phyloP scores from a whole-genome alignment of 306 rosid species.

The Benincasa hispida region DNA sequence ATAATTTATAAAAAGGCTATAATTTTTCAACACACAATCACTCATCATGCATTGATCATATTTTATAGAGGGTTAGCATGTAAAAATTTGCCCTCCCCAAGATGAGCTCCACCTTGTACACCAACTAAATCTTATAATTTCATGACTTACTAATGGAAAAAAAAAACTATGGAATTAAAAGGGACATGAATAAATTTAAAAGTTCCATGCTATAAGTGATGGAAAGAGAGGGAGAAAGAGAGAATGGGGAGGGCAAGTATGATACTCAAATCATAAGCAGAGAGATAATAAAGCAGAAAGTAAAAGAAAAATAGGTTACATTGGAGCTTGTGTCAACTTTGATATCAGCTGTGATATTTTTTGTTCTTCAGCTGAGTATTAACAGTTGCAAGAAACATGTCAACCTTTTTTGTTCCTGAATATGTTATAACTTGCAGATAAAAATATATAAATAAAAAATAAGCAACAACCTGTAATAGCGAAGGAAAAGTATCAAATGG shows the following conservation, averaged over 20 bases:
- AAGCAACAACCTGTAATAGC: background rate
- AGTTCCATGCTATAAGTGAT: background rate
- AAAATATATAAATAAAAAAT: background rate
- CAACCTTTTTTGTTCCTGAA: slow-evolving; percentile 67
- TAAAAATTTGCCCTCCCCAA: too few relatives aligned
- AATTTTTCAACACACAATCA: too few relatives aligned
- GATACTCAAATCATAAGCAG: background rate
- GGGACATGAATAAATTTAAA: background rate
- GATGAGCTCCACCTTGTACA: too few relatives aligned
- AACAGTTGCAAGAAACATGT: slow-evolving; percentile 47
- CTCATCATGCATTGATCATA: too few relatives aligned
- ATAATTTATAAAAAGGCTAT: too few relatives aligned
- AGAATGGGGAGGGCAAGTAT: background rate
- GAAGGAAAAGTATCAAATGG: background rate
- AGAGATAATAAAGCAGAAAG: too few relatives aligned
- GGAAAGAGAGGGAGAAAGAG: background rate
- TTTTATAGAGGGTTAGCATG: too few relatives aligned
- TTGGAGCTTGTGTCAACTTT: too few relatives aligned
- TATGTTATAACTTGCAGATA: slow-evolving; percentile 59
- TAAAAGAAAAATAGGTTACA: too few relatives aligned
- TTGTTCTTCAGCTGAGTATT: too few relatives aligned
- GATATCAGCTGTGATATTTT: too few relatives aligned
- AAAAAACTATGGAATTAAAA: background rate
- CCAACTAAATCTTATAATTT: background rate
- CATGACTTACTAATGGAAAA: background rate